Percentiles rank a stretch among this genome's conserved stretches.
Evolutionary conservation across 805 yeast species (phyloP).

Genomic region (Wickerhamomyces sydowiorum): DNA sequence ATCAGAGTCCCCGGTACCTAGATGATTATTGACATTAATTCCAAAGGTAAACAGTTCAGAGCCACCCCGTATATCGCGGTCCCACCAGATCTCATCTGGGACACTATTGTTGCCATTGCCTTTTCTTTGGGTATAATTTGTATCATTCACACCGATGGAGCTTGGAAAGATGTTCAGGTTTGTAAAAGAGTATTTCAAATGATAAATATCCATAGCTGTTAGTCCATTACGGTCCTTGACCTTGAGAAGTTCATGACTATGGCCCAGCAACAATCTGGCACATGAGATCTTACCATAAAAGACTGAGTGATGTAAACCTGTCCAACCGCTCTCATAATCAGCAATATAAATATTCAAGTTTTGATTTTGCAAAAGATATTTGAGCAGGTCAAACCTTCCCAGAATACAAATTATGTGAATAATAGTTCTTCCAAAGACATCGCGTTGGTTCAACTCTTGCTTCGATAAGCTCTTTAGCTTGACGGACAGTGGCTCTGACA

Average conservation of each 20-base stretch:
- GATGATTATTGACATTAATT: slow-evolving; percentile 50
- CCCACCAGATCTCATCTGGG: slow-evolving; percentile 33
- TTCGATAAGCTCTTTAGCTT: slow-evolving; percentile 25
- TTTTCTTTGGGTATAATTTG: slow-evolving; percentile 15
- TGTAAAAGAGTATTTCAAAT: slow-evolving; percentile 31
- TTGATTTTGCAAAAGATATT: slow-evolving; percentile 38
- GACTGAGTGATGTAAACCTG: slow-evolving; percentile 68
- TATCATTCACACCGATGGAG: slow-evolving; percentile 26
- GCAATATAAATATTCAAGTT: slow-evolving; percentile 37
- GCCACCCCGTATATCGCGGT: slow-evolving; percentile 39
- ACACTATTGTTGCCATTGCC: slow-evolving; percentile 1
- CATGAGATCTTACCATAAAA: slow-evolving; percentile 50
- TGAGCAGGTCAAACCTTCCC: slow-evolving; percentile 42
- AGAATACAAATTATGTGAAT: slow-evolving; percentile 50
- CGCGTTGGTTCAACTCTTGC: slow-evolving; percentile 42
- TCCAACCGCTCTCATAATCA: slow-evolving; percentile 81
- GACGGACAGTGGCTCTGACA: slow-evolving; percentile 5
- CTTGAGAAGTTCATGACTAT: slow-evolving; percentile 33
- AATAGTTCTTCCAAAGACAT: slow-evolving; percentile 64
- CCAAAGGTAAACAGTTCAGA: slow-evolving; percentile 59
- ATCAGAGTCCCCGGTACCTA: slow-evolving; percentile 63
- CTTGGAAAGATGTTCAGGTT: slow-evolving; percentile 38
- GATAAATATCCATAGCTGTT: slow-evolving; percentile 64
- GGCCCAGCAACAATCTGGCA: slow-evolving; percentile 37
- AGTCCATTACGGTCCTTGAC: slow-evolving; percentile 64